Evolutionary conservation across 2,329 filamentous ascomycete genomes (phyloP).

Genomic region (Scedosporium boydii): DNA sequence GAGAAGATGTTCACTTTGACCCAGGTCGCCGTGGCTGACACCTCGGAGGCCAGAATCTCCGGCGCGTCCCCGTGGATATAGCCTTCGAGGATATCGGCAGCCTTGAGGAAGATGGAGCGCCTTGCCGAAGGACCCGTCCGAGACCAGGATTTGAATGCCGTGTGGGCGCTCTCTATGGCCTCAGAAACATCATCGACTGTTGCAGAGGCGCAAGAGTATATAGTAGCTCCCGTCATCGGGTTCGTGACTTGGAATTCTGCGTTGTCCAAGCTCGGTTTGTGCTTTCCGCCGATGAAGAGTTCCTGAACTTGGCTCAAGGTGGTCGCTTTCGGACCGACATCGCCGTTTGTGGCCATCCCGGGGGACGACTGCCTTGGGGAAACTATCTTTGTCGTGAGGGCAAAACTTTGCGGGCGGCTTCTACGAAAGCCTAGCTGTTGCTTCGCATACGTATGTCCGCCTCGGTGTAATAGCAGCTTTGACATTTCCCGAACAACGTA

Average conservation of each 20-base stretch:
- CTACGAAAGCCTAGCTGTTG: too few relatives aligned
- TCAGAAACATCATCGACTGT: conserved; percentile 41
- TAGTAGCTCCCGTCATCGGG: conserved; percentile 30
- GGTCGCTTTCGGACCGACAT: neutral
- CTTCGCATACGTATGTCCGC: too few relatives aligned
- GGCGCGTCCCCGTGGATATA: conserved; percentile 30
- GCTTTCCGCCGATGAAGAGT: conserved; percentile 17
- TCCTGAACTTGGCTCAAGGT: neutral
- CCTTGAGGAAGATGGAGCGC: conserved; percentile 52
- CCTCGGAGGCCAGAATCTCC: conserved; percentile 19
- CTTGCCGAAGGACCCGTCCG: conserved; percentile 44
- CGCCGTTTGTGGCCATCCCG: too few relatives aligned
- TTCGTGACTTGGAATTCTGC: conserved; percentile 17
- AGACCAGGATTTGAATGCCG: conserved; percentile 54
- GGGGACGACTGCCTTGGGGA: too few relatives aligned
- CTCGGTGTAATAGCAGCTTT: too few relatives aligned
- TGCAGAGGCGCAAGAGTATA: conserved; percentile 46
- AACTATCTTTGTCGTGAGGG: too few relatives aligned
- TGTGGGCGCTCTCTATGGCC: conserved; percentile 37
- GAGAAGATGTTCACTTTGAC: conserved; percentile 24
- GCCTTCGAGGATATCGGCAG: conserved; percentile 47
- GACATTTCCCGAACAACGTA: too few relatives aligned
- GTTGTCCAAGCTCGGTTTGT: conserved; percentile 12
- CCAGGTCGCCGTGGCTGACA: conserved; percentile 19
- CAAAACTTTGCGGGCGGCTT: too few relatives aligned